Percentiles rank a stretch among this genome's conserved stretches.
Evolutionary conservation across 2,329 filamentous ascomycete species (phyloP).

Genomic region (Fusarium graminum): DNA sequence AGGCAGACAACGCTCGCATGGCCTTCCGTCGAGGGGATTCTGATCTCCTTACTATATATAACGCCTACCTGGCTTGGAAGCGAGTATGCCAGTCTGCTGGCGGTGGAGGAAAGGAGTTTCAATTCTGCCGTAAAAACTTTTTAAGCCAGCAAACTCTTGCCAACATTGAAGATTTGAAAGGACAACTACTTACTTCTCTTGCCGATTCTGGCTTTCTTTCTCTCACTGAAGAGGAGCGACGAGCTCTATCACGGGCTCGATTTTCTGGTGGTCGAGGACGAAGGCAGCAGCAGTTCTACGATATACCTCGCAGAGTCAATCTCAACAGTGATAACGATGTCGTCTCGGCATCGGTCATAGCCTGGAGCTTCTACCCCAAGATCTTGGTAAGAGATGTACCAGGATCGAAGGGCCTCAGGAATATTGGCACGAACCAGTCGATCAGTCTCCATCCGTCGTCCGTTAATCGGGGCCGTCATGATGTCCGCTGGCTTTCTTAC

Average conservation of each 20-base stretch:
- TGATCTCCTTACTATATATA: conserved; percentile 92
- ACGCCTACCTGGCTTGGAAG: conserved; percentile 92
- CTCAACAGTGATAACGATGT: conserved; percentile 83
- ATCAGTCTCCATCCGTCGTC: conserved; percentile 90
- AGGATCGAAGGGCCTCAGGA: conserved; percentile 82
- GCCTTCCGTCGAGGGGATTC: conserved; percentile 89
- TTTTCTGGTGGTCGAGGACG: conserved; percentile 66
- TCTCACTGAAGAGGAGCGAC: conserved; percentile 79
- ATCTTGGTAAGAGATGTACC: conserved; percentile 82
- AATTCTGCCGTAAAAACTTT: conserved; percentile 96
- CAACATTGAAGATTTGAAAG: conserved; percentile 96
- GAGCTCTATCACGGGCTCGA: conserved; percentile 75
- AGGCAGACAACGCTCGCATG: conserved; percentile 83
- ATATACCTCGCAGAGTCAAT: conserved; percentile 81
- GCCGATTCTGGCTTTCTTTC: conserved; percentile 87
- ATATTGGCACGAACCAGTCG: conserved; percentile 91
- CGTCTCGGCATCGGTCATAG: conserved; percentile 83
- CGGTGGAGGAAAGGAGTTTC: conserved; percentile 77
- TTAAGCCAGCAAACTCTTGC: conserved; percentile 87
- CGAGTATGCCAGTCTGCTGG: conserved; percentile 77
- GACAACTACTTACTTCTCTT: conserved; percentile 86
- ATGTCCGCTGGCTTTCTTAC: conserved; percentile 87
- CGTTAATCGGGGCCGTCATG: conserved; percentile 80
- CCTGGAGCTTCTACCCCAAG: conserved; percentile 96
- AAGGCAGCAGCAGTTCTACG: conserved; percentile 80